phyloP scores from a whole-genome alignment of 1,284 basidiomycete species.

The Peniophora sp. region DNA sequence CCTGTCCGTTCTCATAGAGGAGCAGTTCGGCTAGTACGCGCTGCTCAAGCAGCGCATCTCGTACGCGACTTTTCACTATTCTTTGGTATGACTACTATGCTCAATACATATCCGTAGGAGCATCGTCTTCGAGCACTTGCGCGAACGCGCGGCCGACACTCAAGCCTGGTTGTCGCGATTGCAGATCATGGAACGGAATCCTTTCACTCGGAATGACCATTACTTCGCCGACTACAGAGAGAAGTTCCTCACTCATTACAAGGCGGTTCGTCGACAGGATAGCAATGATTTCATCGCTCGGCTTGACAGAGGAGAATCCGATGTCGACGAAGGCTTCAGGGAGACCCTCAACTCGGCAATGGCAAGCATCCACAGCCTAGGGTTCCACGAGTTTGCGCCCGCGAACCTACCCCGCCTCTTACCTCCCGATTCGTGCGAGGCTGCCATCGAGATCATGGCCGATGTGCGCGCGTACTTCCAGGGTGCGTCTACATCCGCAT shows the following conservation, averaged over 20 bases:
- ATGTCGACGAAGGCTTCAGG: conserved; percentile 9
- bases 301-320: neutral
- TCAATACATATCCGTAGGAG: conserved; percentile 21
- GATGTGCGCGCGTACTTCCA: conserved; percentile 68
- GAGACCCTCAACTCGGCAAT: conserved; percentile 20
- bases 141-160: conserved; percentile 30
- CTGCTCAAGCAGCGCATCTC: conserved; percentile 41
- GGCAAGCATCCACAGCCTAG: conserved; percentile 33
- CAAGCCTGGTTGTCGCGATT: conserved; percentile 29
- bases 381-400: conserved; percentile 30
- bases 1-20: conserved; percentile 31
- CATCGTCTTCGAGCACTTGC: conserved; percentile 40
- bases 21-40: conserved; percentile 46
- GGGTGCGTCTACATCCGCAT: conserved; percentile 27
- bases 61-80: conserved; percentile 27
- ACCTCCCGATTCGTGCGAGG: conserved; percentile 43
- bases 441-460: conserved; percentile 59
- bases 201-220: conserved; percentile 25
- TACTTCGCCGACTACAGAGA: conserved; percentile 22
- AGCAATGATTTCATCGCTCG: conserved; percentile 7
- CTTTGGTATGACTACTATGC: neutral
- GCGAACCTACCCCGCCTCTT: conserved; percentile 45
- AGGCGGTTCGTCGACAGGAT: conserved; percentile 12
- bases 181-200: conserved; percentile 20
- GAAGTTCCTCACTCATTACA: conserved; percentile 22